Evolutionary conservation across 306 rosid genomes (phyloP), one percentile per base, ranked within the genome.

Genomic region (Crataegus laevigata): DNA sequence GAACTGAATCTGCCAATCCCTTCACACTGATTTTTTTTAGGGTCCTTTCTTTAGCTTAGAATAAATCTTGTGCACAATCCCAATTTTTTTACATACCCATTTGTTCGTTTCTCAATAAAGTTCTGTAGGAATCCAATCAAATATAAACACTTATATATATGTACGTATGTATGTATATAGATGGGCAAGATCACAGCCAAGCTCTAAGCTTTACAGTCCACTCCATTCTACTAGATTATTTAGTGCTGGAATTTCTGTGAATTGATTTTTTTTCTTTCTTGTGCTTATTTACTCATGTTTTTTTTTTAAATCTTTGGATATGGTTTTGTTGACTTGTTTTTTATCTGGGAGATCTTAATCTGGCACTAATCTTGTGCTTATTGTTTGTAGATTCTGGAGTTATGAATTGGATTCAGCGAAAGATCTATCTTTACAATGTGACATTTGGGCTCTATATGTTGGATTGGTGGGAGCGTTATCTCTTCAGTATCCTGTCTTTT

Each of bases 401-500:
- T 43, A 90, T 92, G 96, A 94, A 94, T 79, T 94, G 97, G 97
- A 68, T 94, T 78, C 97, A 88, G 75, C 94, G 93, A 68, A 90
- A 90, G 89, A 81, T 91, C 81, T 86, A 82, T 73, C 96, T 92
- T 43, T 94, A 94, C 91, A 92, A 92, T 77, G 99, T 92, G 64
- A 94, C 96, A n/a, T 94, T 92, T 78, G 99, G 99, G 61, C 92
- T 94, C 67, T 94, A 80, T 80, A 94, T 90, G 98, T 68, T 91
- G 85, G 98, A 94, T 73, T 87, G 96, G 96, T 94, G 97, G 98
- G 98, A 94, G 87, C 96, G 96, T 65, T 87, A 76, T 72, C 82
- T 90, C 50, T 94, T 94, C 80, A 91, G 98, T 91, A 91, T 90
- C 93, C 96, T 90, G 71, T 78, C 30, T 81, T 59, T 0, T 68